These are phyloP conservation scores for Colletotrichum spinosum DNA, from an alignment of 2,329 filamentous ascomycete species.

Conservation along the genomic window DNA sequence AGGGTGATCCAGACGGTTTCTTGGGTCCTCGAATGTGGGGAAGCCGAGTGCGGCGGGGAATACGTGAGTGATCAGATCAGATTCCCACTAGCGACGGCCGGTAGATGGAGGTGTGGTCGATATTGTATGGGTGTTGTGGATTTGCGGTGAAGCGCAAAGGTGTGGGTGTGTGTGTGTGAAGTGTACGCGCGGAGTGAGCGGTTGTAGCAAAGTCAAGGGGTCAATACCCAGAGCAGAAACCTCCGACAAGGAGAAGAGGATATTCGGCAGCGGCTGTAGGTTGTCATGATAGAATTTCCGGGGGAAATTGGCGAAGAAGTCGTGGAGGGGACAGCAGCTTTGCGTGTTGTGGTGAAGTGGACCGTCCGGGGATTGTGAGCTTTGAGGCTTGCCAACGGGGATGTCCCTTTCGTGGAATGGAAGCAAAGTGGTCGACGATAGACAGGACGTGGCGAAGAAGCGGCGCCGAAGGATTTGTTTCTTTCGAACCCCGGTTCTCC, in stretches of 20 bases:
- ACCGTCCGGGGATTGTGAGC: too few relatives aligned
- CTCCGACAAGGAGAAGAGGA: constrained; percentile 55
- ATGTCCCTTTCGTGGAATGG: constrained; percentile 23
- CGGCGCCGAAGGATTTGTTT: background rate
- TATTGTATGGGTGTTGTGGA: constrained; percentile 6
- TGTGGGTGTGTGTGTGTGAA: background rate
- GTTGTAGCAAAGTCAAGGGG: constrained; percentile 48
- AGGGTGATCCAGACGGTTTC: constrained; percentile 14
- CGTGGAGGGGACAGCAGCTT: constrained; percentile 18
- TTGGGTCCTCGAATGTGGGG: constrained; percentile 28
- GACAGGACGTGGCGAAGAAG: constrained; percentile 5
- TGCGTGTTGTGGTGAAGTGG: background rate
- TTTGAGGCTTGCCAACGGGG: too few relatives aligned
- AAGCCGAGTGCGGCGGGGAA: constrained; percentile 27
- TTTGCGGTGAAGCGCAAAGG: constrained; percentile 11
- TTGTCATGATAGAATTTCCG: constrained; percentile 51
- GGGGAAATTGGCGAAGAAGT: constrained; percentile 15
- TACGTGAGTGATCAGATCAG: constrained; percentile 32
- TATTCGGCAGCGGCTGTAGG: constrained; percentile 48
- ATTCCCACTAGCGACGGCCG: constrained; percentile 24
- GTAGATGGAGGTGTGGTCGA: constrained; percentile 24
- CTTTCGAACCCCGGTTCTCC: constrained; percentile 12
- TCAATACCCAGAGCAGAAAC: constrained; percentile 52
- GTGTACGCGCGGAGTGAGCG: background rate
- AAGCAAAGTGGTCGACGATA: constrained; percentile 14